These are phyloP conservation scores for Exophiala viscosa DNA, from an alignment of 2,329 filamentous ascomycete genomes.

Conservation along the genomic window DNA sequence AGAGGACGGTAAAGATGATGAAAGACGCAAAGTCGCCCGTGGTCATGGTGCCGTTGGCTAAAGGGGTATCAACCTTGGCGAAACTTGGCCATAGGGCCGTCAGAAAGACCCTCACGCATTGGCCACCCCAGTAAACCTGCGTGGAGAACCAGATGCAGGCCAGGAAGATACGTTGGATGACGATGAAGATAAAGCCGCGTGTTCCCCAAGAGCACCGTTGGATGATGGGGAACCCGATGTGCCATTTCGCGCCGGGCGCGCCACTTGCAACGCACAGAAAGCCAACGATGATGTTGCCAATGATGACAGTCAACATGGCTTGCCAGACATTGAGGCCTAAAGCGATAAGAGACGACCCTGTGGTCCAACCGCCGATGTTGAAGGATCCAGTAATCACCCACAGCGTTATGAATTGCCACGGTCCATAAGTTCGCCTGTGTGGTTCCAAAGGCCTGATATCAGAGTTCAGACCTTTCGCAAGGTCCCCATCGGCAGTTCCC, in stretches of 20 bases:
- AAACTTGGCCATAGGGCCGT: constrained; percentile 24
- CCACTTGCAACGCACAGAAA: constrained; percentile 23
- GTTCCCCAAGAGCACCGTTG: constrained; percentile 28
- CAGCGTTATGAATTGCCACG: constrained; percentile 65
- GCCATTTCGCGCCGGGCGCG: constrained; percentile 28
- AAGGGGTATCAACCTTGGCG: constrained; percentile 29
- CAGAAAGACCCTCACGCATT: constrained; percentile 12
- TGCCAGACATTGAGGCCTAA: constrained; percentile 30
- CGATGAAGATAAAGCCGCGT: constrained; percentile 25
- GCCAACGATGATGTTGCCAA: constrained; percentile 24
- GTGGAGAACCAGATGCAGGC: constrained; percentile 25
- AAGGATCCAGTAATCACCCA: constrained; percentile 27
- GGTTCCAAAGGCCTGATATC: constrained; percentile 61
- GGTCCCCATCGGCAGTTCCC: not conserved
- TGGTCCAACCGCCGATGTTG: constrained; percentile 32
- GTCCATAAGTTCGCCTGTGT: constrained; percentile 73
- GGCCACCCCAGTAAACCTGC: constrained; percentile 13
- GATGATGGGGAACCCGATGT: constrained; percentile 30
- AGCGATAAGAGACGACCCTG: constrained; percentile 30
- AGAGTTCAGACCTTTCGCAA: not conserved
- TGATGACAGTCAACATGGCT: constrained; percentile 29
- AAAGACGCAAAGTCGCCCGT: constrained; percentile 41
- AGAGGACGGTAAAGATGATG: constrained; percentile 42
- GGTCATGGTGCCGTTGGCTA: constrained; percentile 42
- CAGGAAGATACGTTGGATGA: constrained; percentile 23